Evolutionary conservation across 2,329 filamentous ascomycete genomes (phyloP).

Genomic region (Epichloe sibirici): DNA sequence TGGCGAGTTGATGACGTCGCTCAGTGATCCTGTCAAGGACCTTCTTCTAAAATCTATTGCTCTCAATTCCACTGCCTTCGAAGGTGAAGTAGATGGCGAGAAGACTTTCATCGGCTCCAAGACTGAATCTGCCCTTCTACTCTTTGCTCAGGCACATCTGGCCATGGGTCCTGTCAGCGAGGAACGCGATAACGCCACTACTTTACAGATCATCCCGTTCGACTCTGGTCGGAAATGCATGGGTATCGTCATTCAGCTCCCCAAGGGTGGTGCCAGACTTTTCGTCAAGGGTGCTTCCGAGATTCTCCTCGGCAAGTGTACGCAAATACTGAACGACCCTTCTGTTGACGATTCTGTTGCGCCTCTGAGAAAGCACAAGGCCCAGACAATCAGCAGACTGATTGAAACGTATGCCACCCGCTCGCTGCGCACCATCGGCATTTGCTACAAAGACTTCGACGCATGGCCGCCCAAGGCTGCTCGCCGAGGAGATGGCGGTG

Average conservation of each 20-base stretch:
- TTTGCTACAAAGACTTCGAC: slow-evolving; percentile 74
- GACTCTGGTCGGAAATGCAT: slow-evolving; percentile 66
- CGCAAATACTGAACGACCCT: slow-evolving; percentile 37
- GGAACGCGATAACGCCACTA: slow-evolving; percentile 46
- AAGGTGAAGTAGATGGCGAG: slow-evolving; percentile 56
- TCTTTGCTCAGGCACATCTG: slow-evolving; percentile 53
- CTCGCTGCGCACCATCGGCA: slow-evolving; percentile 73
- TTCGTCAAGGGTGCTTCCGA: slow-evolving; percentile 55
- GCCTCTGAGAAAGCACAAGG: slow-evolving; percentile 39
- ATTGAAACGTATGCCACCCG: slow-evolving; percentile 69
- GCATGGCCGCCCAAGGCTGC: slow-evolving; percentile 66
- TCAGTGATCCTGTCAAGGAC: slow-evolving; percentile 35
- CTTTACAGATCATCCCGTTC: slow-evolving; percentile 60
- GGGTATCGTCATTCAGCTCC: slow-evolving; percentile 43
- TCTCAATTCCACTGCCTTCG: slow-evolving; percentile 63
- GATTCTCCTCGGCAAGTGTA: slow-evolving; percentile 47
- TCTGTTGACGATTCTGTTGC: slow-evolving; percentile 29
- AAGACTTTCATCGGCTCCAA: slow-evolving; percentile 63
- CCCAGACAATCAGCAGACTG: slow-evolving; percentile 45
- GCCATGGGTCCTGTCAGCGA: slow-evolving; percentile 54
- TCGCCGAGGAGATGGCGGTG: slow-evolving; percentile 40
- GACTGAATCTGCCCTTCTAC: slow-evolving; percentile 64
- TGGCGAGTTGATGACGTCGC: slow-evolving; percentile 33
- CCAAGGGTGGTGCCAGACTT: slow-evolving; percentile 39
- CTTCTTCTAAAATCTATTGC: slow-evolving; percentile 47